A percentile compares a stretch with the other conserved stretches of the same genome.
These are phyloP conservation scores for Phytopythium kandeliae DNA, from an alignment of 352 stramenopile genomes.

Conservation along the genomic window DNA sequence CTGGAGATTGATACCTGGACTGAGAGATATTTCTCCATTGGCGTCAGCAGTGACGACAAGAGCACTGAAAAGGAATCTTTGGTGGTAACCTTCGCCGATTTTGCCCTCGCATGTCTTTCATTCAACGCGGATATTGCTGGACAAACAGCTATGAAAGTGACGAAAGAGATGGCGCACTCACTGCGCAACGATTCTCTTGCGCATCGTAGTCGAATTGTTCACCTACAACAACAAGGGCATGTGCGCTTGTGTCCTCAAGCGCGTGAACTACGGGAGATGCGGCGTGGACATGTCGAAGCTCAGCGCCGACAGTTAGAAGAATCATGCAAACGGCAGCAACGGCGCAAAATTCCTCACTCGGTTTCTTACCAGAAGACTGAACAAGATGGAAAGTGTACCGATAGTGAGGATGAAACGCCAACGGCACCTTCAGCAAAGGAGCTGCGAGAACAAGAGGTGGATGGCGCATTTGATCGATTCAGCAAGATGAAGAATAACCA, in stretches of 20 bases:
- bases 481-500: constrained; percentile 3
- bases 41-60: constrained; percentile 7
- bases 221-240: constrained; percentile 65
- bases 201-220: constrained; percentile 60
- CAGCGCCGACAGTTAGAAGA: constrained; percentile 4
- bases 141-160: constrained; percentile 12
- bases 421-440: constrained; percentile 2
- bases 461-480: constrained; percentile 26
- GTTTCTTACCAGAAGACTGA: constrained; percentile 1
- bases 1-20: constrained; percentile 28
- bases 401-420: constrained; percentile 21
- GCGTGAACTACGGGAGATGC: neutral
- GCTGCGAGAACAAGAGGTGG: constrained; percentile 17
- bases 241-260: constrained; percentile 51
- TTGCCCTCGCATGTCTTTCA: constrained; percentile 47
- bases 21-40: constrained; percentile 14
- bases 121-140: constrained; percentile 26
- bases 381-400: constrained; percentile 21
- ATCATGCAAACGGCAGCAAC: constrained; percentile 5
- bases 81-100: constrained; percentile 49
- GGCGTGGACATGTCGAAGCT: neutral
- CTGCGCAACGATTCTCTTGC: constrained; percentile 40
- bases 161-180: constrained; percentile 15
- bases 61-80: neutral
- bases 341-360: constrained; percentile 5